Base-by-base conservation (phyloP, 2,329 filamentous ascomycete species). In the Fusarium mexicanum region DNA sequence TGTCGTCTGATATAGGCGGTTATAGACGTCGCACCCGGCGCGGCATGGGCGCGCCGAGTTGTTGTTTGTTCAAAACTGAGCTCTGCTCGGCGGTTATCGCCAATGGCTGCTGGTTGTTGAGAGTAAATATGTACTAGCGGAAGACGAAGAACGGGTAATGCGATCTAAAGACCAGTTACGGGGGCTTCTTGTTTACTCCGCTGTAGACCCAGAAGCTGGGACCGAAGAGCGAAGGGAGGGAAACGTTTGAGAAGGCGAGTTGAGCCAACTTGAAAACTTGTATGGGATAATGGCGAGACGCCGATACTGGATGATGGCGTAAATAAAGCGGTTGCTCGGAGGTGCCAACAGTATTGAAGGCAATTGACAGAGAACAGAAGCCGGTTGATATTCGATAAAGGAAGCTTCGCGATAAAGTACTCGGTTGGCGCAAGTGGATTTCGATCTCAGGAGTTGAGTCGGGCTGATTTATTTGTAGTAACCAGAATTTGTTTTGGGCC, bases 121-220 rank as follows among this genome's bases (percentile, higher is more conserved):
- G 61, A 53, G 46, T 59, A 60, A 58, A 53, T 61, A 44, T 66
- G 29, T 58, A 59, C 47, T 40, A 62, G 51, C 55, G 46, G 33
- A 51, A 63, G 53, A 62, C 51, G 62, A 54, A 47, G 17, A 63
- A 62, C 33, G 61, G 38, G 24, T 55, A 50, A 61, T 60, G 48
- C n/a, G 40, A 65, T 70, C 59, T 61, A 58, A 68, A 67, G 65
- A 53, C 76, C 77, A 96, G 86, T 98, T 98, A 98, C 89, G 96
- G 96, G 84, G 96, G 96, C 87, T 97, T 96, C 88, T 95, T 96
- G 89, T 96, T 94, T 88, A 95, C 94, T 93, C 96, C 95, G 89
- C 92, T 92, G 85, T 96, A 96, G 91, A 97, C 95, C 95, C 95
- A 94, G 89, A 92, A 91, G 84, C 92, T 91, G 86, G 95, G 96